Percentiles rank a stretch among this genome's conserved stretches.
Conservation (phyloP, 345 rosid species). For the Eucalyptus guilfoylei region DNA sequence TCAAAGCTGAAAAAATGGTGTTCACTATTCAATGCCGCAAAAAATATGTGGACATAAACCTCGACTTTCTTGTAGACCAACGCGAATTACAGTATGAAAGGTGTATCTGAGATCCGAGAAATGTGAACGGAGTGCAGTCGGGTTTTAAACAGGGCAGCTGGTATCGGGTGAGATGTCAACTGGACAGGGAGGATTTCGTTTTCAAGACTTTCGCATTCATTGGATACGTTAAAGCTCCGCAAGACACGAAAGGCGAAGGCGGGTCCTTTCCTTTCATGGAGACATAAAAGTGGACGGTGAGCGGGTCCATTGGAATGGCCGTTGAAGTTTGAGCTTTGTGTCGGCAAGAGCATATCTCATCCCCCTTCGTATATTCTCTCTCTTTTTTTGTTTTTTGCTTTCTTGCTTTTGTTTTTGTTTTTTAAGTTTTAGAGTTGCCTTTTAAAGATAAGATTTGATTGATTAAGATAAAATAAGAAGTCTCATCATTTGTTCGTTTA, state of each 20-base stretch:
- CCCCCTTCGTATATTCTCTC: not conserved
- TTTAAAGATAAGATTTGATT: not conserved
- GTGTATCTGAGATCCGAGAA: not conserved
- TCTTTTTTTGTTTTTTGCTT: not conserved
- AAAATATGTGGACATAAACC: not conserved
- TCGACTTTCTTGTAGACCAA: not conserved
- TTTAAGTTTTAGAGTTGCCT: not conserved
- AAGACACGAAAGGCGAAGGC: not conserved
- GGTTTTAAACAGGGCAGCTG: not conserved
- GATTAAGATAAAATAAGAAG: not conserved
- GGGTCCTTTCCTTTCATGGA: not conserved
- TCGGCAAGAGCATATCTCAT: not conserved
- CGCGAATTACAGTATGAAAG: not conserved
- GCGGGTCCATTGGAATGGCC: not conserved
- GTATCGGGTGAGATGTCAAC: not conserved
- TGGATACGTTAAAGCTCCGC: not conserved
- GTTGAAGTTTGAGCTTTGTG: not conserved
- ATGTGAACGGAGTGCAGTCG: not conserved
- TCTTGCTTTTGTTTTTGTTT: no score
- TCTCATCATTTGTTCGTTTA: not conserved
- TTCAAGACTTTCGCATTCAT: not conserved
- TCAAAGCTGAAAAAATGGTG: not conserved
- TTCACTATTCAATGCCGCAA: not conserved
- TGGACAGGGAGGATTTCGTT: not conserved
- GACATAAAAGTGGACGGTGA: not conserved